Evolutionary conservation across 2,329 filamentous ascomycete species (phyloP).

Genomic region (Tolypocladium tropicale): DNA sequence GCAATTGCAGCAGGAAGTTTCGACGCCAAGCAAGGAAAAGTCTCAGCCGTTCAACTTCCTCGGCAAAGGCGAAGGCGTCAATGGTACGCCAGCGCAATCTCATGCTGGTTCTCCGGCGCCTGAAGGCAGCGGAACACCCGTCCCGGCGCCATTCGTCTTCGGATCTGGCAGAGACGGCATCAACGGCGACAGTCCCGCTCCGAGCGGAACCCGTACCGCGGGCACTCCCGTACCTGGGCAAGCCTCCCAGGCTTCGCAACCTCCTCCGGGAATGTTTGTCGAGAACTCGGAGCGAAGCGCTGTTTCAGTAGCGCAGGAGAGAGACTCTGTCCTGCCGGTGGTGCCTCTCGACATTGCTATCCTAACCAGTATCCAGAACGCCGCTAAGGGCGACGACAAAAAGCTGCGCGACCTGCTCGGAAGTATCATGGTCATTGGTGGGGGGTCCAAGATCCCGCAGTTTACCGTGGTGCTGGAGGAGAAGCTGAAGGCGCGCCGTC

Average conservation of each 20-base stretch:
- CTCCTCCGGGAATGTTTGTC: conserved; percentile 35
- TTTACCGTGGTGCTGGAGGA: conserved; percentile 80
- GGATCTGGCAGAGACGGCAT: conserved; percentile 31
- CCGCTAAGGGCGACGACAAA: conserved; percentile 80
- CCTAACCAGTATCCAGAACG: conserved; percentile 78
- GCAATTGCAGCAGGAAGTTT: conserved; percentile 34
- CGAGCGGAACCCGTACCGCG: conserved; percentile 40
- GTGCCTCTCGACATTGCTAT: conserved; percentile 84
- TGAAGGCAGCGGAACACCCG: conserved; percentile 62
- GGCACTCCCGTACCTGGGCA: conserved; percentile 30
- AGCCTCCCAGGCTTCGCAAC: conserved; percentile 19
- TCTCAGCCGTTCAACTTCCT: conserved; percentile 61
- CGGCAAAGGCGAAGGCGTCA: conserved; percentile 55
- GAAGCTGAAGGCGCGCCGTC: conserved; percentile 56
- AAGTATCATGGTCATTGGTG: conserved; percentile 83
- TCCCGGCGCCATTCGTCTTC: conserved; percentile 46
- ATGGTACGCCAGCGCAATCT: conserved; percentile 73
- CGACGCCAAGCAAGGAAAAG: conserved; percentile 53
- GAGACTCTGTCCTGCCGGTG: conserved; percentile 71
- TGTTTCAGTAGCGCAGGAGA: conserved; percentile 51
- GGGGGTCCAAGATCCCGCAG: conserved; percentile 69
- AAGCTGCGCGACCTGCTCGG: conserved; percentile 84
- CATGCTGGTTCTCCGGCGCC: conserved; percentile 81
- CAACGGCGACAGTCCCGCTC: conserved; percentile 42
- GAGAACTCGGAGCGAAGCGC: conserved; percentile 40